Evolutionary conservation across 495 filamentous ascomycete genomes (phyloP), one percentile per base, ranked within the genome.

Genomic region (Aspergillus steynii): DNA sequence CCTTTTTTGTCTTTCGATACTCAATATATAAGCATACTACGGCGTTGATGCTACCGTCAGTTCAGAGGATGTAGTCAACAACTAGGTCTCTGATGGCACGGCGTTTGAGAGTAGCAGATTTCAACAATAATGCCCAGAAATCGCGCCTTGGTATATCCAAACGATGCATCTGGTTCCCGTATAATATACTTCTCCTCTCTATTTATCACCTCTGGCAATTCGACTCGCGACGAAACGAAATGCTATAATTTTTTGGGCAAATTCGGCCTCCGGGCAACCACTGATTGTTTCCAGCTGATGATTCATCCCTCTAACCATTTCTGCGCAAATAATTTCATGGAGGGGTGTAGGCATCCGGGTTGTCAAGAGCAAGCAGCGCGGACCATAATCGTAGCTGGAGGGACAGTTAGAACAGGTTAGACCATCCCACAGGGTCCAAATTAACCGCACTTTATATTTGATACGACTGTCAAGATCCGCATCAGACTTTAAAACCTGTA

Each of bases 41-140:
- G 54, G 61, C 66, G 29, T 63, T 71, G 42, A 74, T 61, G 58
- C 62, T 70, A 29, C 60, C 61, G 58, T 72, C 55, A 29, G 68
- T 66, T 59, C 67, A 59, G 27, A 73, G 58, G 52, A 74, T 64
- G 55, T 75, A 74, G 32, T 74, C 67, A 61, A 71, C 68, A 20
- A 67, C 71, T 48, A 76, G 61, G 65, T 65, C 59, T 28, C 53
- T 20, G 63, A 72, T 49, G 52, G 29, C 53, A 60, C 72, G 71
- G 52, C 55, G 59, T 74, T 64, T 73, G 67, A 37, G 68, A 71
- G 66, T 76, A 74, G 61, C 71, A 68, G 29, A 74, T 64, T 65
- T 76, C 71, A 47, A 74, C 67, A 29, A 74, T 62, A 29, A 76
- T 66, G 37, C 71, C 67, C 42, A 66, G 70, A 59, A 62, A 73